Conservation (phyloP, 2,329 filamentous ascomycete genomes). For the Neonectria ditissima region DNA sequence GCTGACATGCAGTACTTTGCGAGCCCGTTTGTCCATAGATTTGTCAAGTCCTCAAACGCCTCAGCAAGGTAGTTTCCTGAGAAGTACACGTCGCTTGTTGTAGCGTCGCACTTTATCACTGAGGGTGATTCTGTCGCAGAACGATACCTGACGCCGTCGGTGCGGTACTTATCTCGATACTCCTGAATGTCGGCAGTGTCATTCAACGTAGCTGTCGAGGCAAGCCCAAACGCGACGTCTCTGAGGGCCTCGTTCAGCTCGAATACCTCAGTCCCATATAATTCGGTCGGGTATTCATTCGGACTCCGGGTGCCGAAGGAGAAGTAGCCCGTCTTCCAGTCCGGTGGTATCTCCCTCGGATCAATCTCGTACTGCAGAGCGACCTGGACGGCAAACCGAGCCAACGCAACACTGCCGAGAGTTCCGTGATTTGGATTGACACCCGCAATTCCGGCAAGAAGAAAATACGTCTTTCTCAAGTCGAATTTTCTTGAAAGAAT, state of each 20-base stretch:
- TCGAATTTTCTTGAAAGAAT: slow-evolving; percentile 23
- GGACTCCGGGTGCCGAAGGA: slow-evolving; percentile 28
- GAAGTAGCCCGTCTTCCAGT: slow-evolving; percentile 30
- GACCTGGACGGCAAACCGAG: slow-evolving; percentile 31
- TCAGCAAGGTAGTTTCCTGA: slow-evolving; percentile 21
- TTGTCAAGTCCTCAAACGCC: slow-evolving; percentile 23
- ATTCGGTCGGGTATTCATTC: slow-evolving; percentile 21
- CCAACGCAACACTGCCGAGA: slow-evolving; percentile 28
- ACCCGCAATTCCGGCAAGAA: slow-evolving; percentile 31
- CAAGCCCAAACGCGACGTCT: slow-evolving; percentile 21
- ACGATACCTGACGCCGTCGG: slow-evolving; percentile 6
- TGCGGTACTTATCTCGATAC: slow-evolving; percentile 22
- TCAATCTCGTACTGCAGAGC: slow-evolving; percentile 34
- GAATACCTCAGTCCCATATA: slow-evolving; percentile 33
- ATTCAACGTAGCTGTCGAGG: slow-evolving; percentile 15
- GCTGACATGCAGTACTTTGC: slow-evolving; percentile 34
- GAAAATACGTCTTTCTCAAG: slow-evolving; percentile 31
- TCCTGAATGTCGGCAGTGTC: slow-evolving; percentile 19
- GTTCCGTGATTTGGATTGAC: slow-evolving; percentile 31
- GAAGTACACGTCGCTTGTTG: slow-evolving; percentile 28
- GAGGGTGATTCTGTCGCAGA: slow-evolving; percentile 18
- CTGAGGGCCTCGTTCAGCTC: slow-evolving; percentile 31
- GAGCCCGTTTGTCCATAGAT: slow-evolving; percentile 23
- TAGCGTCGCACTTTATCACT: slow-evolving; percentile 23
- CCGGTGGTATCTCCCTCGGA: slow-evolving; percentile 22